Base-by-base conservation (phyloP, 495 filamentous ascomycete species). In the Parathielavia hyrcaniae region DNA sequence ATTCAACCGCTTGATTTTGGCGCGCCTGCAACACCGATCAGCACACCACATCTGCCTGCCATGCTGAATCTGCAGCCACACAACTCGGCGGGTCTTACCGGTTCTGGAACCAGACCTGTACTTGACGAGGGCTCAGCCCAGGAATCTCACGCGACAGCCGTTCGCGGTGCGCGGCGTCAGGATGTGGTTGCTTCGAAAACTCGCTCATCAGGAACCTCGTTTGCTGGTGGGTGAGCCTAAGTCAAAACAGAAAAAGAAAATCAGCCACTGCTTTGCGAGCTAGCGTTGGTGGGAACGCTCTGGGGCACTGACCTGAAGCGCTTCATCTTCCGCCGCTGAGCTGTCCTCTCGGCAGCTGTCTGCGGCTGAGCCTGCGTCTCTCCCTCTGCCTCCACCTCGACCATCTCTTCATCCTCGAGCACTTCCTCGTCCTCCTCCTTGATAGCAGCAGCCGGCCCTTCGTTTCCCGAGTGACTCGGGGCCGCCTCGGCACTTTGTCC, bases 61-160 rank as follows among this genome's bases (percentile, higher is more conserved):
- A 20, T 5, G 40, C 19, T 32, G 10, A 17, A 36, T 46, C 1
- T 23, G 39, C 17, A 47, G 7, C 12, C 20, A 35, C 2, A 16
- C 26, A 11, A 63, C 11, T 17, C 5, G 3, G 30, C 5, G 7
- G 19, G 53, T 69, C 80, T 62, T 79, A 96, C 92, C 92, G 84
- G 73, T 97, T 97, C 73, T 97, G 92, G 72, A 97, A 97, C 92
- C 92, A 97, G 58, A 97, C 92, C 75, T 97, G 92, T 10, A 97
- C 92, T 69, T 97, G 92, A 57, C 92, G 83, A 41, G 92, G 90
- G 58, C 88, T 96, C 45, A 97, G 75, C 11, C 92, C 92, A 44
- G 92, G 92, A 52, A 97, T 97, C 67, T 97, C 92, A 56, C 87
- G 79, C 35, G 92, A 92, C 51, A 97, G 76, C 35, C 91, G 79